A percentile compares a stretch with the other conserved stretches of the same genome.
phyloP scores from a whole-genome alignment of 139 green algal genomes.

The Ettlia oleoabundans region DNA sequence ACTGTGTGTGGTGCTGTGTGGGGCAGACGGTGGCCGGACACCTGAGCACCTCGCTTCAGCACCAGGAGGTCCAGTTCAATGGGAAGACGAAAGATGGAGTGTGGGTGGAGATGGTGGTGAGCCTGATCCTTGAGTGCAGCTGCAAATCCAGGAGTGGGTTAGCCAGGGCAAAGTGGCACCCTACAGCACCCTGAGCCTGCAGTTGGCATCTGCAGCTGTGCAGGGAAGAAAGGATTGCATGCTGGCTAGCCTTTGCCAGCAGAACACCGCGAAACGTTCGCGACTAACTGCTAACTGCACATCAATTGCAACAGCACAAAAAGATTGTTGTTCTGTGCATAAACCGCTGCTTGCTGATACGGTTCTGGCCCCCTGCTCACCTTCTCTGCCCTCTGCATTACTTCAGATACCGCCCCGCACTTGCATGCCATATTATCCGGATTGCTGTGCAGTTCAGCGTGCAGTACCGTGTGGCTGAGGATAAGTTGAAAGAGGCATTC shows the following conservation, averaged over 20 bases:
- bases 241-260: background rate
- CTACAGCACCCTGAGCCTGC: too few relatives aligned
- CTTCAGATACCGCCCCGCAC: too few relatives aligned
- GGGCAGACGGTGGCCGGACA: constrained; percentile 15
- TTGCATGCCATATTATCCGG: too few relatives aligned
- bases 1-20: constrained; percentile 11
- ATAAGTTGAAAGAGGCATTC: constrained; percentile 17
- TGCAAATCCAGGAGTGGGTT: background rate
- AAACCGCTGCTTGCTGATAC: too few relatives aligned
- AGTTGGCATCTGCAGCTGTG: too few relatives aligned
- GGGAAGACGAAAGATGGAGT: constrained; percentile 12
- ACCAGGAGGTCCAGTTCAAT: constrained; percentile 29
- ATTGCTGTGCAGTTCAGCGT: constrained; percentile 16
- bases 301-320: too few relatives aligned
- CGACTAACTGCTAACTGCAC: too few relatives aligned
- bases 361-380: too few relatives aligned
- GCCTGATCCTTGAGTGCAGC: background rate
- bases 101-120: constrained; percentile 33
- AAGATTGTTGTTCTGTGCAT: too few relatives aligned
- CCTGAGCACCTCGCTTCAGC: constrained; percentile 25
- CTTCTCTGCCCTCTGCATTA: too few relatives aligned
- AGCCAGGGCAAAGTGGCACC: background rate
- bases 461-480: constrained; percentile 19
- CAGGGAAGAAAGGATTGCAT: too few relatives aligned
- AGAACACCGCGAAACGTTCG: too few relatives aligned